Evolutionary conservation across 768 basidiomycete genomes (phyloP), one percentile per base, ranked within the genome.

Genomic region (Termitomyces sp.): DNA sequence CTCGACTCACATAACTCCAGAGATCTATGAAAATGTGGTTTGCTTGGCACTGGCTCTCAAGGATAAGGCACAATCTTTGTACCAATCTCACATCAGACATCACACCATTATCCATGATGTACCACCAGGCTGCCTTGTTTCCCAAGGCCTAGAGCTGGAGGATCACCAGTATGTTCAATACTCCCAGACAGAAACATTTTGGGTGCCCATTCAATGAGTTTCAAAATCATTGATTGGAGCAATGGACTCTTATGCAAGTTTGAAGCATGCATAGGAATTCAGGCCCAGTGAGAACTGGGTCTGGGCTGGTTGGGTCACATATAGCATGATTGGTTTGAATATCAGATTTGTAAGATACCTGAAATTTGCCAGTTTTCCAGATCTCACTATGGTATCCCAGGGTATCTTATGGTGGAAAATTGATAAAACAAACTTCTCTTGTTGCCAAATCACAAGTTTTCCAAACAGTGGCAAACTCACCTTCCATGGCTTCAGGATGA

Each of bases 111-210:
- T 37, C 34, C 31, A 56, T 6, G 55, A 56, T 20, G 55, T 56
- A 31, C 43, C 55, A n/a, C 55, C 55, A 29, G 32, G 55, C 32
- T 71, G 5, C 5, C 48, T 49, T 5, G 31, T 49, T 49, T 25
- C 29, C 9, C 29, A 31, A 32, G 48, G 48, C 15, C 51, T 77
- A 1, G 71, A 77, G 36, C 34, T 78, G 8, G 74, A 79, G 58
- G 62, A 66, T 49, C 66, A 67, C 10, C 73, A 77, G 56, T 43
- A 43, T 15, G 42, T 43, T 14, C 36, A 37, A 37, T 37, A 25
- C 1, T 37, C 36, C 11, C 36, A 37, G 9, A 37, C 36, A 9
- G 36, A 37, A 37, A 37, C 11, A 37, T 37, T 37, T 37, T 37
- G 36, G 36, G 36, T 9, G 8, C 36, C 36, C 36, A 37, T 37